phyloP scores from a whole-genome alignment of 805 yeast species.

The Kodamaea hsintzibuensis region DNA sequence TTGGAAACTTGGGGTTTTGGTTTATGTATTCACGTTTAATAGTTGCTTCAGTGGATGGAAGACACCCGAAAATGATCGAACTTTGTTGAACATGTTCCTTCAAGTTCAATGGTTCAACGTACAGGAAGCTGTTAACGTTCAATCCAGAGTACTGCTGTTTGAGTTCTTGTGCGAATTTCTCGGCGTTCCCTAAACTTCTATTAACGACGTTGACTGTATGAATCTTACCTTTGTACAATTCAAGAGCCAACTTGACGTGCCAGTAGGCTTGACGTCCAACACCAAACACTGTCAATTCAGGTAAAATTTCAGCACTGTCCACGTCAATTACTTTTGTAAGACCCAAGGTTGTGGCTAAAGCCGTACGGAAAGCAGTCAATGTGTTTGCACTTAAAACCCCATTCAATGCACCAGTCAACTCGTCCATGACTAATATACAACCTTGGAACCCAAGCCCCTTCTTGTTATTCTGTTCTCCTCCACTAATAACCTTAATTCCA shows the following conservation, averaged over 20 bases:
- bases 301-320: slow-evolving; percentile 24
- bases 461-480: slow-evolving; percentile 40
- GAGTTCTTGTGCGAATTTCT: slow-evolving; percentile 26
- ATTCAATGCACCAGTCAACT: slow-evolving; percentile 47
- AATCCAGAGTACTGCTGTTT: slow-evolving; percentile 27
- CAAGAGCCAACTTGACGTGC: slow-evolving; percentile 52
- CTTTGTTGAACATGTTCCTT: slow-evolving; percentile 34
- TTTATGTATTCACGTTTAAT: slow-evolving; percentile 35
- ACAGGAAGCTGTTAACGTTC: slow-evolving; percentile 21
- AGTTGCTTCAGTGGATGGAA: slow-evolving; percentile 55
- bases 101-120: slow-evolving; percentile 16
- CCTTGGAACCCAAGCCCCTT: slow-evolving; percentile 58
- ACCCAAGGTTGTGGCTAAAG: slow-evolving; percentile 54
- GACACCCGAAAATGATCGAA: slow-evolving; percentile 57
- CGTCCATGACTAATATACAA: slow-evolving; percentile 50
- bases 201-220: slow-evolving; percentile 46
- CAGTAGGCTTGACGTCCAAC: slow-evolving; percentile 66
- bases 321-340: slow-evolving; percentile 32
- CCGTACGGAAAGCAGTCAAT: slow-evolving; percentile 68
- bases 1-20: slow-evolving; percentile 25
- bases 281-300: slow-evolving; percentile 49
- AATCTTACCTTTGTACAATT: slow-evolving; percentile 39
- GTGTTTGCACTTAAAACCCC: slow-evolving; percentile 61
- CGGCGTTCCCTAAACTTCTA: slow-evolving; percentile 44
- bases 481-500: slow-evolving; percentile 62